Conservation (phyloP, 192 early-diverging fungal genomes). For the Coemansia sp. region DNA sequence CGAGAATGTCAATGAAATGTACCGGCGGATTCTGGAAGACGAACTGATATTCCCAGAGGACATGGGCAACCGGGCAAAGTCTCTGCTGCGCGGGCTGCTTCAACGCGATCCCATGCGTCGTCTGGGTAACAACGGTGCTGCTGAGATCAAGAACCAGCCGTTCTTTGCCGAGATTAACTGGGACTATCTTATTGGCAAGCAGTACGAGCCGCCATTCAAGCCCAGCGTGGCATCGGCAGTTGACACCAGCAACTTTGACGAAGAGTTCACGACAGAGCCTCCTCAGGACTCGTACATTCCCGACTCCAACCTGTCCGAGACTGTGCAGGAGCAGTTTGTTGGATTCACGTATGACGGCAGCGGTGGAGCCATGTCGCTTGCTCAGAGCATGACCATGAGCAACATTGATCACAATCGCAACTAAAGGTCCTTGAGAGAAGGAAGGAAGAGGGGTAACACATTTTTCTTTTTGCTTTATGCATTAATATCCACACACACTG, state of each 20-base stretch:
- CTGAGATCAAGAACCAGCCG: conserved; percentile 91
- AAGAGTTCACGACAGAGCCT: conserved; percentile 93
- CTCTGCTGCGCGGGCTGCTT: conserved; percentile 66
- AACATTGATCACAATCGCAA: conserved; percentile 46
- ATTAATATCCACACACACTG: not conserved
- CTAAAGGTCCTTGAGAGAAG: conserved; percentile 1
- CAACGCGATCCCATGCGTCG: conserved; percentile 79
- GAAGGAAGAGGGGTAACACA: not conserved
- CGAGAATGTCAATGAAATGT: conserved; percentile 94
- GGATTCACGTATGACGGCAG: conserved; percentile 88
- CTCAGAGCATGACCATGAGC: conserved; percentile 56
- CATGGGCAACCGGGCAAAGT: conserved; percentile 63
- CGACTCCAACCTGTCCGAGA: conserved; percentile 77
- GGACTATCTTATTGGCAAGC: conserved; percentile 82
- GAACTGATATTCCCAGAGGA: conserved; percentile 80
- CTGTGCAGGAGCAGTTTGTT: conserved; percentile 90
- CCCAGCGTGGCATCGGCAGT: conserved; percentile 82
- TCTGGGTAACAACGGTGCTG: conserved; percentile 80
- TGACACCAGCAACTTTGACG: conserved; percentile 98
- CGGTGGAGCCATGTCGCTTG: conserved; percentile 67
- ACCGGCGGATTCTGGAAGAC: conserved; percentile 89
- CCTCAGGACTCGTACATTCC: conserved; percentile 87
- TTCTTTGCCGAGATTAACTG: conserved; percentile 93
- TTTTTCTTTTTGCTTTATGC: not conserved
- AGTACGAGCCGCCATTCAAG: conserved; percentile 91